These are phyloP conservation scores for Colletotrichum musicola DNA, from an alignment of 2,329 filamentous ascomycete genomes.

Conservation along the genomic window DNA sequence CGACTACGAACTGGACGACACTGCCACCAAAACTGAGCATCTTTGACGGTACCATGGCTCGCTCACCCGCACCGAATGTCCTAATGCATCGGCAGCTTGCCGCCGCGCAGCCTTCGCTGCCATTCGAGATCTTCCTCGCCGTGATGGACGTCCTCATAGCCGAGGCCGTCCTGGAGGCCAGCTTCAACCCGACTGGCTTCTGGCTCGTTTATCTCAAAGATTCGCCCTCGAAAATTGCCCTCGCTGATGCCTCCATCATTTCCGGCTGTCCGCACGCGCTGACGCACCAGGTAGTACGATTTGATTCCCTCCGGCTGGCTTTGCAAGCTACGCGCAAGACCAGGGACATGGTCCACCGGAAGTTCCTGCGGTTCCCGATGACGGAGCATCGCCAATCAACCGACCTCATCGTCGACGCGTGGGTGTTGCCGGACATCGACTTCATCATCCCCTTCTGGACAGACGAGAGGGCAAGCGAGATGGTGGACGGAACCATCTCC, in stretches of 20 bases:
- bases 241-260: neutral
- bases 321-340: neutral
- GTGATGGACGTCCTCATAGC: neutral
- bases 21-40: no score
- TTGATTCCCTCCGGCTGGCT: neutral
- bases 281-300: neutral
- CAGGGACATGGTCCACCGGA: neutral
- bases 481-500: neutral
- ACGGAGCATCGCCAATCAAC: neutral
- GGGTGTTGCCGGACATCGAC: neutral
- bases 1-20: no score
- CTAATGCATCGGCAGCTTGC: neutral
- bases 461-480: no score
- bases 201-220: neutral
- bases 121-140: neutral
- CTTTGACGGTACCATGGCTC: neutral
- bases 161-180: neutral
- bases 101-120: neutral
- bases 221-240: neutral
- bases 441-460: neutral
- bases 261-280: neutral
- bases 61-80: no score
- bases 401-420: neutral
- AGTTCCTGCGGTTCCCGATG: neutral
- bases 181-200: neutral